A percentile compares a stretch with the other conserved stretches of the same genome.
phyloP scores from a whole-genome alignment of 495 filamentous ascomycete genomes.

The Baudoinia panamericana region DNA sequence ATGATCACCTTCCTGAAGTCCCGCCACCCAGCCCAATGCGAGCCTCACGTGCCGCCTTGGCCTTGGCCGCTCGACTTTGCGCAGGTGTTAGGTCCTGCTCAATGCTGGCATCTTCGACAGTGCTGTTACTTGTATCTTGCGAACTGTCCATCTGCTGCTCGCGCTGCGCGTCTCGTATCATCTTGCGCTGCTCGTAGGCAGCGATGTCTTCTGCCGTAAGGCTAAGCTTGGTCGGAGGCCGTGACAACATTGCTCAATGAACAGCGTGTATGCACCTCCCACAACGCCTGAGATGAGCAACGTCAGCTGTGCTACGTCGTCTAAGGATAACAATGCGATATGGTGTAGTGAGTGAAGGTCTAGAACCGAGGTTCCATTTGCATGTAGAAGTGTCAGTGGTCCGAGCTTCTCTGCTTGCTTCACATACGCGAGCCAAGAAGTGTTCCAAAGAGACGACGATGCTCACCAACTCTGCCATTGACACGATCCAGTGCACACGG shows the following conservation, averaged over 20 bases:
- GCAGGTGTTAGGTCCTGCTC: slow-evolving; percentile 9
- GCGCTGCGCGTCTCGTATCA: slow-evolving; percentile 7
- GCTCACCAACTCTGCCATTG: too few species aligned
- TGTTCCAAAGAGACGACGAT: too few species aligned
- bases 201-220: slow-evolving; percentile 21
- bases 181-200: slow-evolving; percentile 19
- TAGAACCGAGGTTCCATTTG: too few species aligned
- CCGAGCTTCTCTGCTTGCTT: too few species aligned
- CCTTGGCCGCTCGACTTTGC: slow-evolving; percentile 13
- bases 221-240: slow-evolving; percentile 19
- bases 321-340: too few species aligned
- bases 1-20: slow-evolving; percentile 4
- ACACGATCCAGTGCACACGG: too few species aligned
- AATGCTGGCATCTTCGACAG: slow-evolving; percentile 6
- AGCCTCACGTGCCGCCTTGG: slow-evolving; percentile 10
- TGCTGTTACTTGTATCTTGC: slow-evolving; percentile 14
- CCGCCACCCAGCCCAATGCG: slow-evolving; percentile 15
- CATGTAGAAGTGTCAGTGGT: too few species aligned
- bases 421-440: too few species aligned
- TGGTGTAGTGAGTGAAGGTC: too few species aligned
- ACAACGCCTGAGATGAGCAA: too few species aligned
- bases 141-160: slow-evolving; percentile 10
- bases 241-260: slow-evolving; percentile 24
- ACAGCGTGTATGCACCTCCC: too few species aligned
- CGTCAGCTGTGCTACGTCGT: too few species aligned